Percentiles rank a stretch among this genome's conserved stretches.
Conservation (phyloP, 2,329 filamentous ascomycete genomes). For the Nectriaceae sp. region DNA sequence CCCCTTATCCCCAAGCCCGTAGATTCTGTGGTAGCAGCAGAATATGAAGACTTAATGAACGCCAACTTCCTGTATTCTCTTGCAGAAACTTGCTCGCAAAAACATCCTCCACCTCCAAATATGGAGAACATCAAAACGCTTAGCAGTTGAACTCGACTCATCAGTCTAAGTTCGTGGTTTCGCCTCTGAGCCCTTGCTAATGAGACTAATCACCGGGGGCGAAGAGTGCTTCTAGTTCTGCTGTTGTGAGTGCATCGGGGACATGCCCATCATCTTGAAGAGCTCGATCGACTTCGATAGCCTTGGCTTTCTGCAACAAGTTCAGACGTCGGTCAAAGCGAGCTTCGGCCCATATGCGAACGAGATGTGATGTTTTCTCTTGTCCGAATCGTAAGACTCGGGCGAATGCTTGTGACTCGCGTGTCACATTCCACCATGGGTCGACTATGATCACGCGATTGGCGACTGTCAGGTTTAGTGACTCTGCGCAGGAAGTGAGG, state of each 20-base stretch:
- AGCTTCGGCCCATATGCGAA: conserved; percentile 55
- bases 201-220: neutral
- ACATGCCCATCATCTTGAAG: conserved; percentile 32
- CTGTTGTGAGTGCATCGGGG: neutral
- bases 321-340: conserved; percentile 61
- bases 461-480: conserved; percentile 43
- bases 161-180: too few relatives aligned
- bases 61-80: too few relatives aligned
- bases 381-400: conserved; percentile 70
- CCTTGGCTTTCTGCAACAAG: conserved; percentile 57
- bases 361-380: conserved; percentile 56
- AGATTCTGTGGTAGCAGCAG: too few relatives aligned
- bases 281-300: conserved; percentile 41
- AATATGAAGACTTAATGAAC: too few relatives aligned
- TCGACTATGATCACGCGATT: conserved; percentile 59
- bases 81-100: too few relatives aligned
- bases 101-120: too few relatives aligned
- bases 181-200: too few relatives aligned
- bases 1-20: too few relatives aligned
- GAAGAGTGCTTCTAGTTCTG: conserved; percentile 6
- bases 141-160: too few relatives aligned
- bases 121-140: too few relatives aligned
- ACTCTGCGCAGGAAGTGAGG: conserved; percentile 37
- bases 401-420: conserved; percentile 62
- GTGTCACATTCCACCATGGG: conserved; percentile 61